Conservation (phyloP, 352 stramenopile genomes). For the Peronospora farinosa region DNA sequence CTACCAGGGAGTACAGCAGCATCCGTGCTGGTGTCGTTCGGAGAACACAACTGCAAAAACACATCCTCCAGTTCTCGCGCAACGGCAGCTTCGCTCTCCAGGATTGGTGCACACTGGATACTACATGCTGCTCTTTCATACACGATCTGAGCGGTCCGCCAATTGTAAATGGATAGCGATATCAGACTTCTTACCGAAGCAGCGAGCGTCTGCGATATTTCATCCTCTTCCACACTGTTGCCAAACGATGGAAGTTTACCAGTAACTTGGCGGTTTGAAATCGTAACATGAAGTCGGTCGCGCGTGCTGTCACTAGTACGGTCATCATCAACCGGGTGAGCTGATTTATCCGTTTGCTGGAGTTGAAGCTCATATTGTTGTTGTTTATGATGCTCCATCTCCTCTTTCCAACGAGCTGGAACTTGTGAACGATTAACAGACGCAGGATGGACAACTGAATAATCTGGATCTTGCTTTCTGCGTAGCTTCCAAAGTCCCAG, state of each 20-base stretch:
- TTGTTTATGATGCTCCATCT: constrained; percentile 27
- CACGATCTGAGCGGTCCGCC: constrained; percentile 51
- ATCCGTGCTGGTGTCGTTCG: constrained; percentile 12
- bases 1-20: constrained; percentile 5
- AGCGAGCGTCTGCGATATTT: constrained; percentile 50
- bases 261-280: constrained; percentile 25
- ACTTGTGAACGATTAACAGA: constrained; percentile 27
- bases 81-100: constrained; percentile 40
- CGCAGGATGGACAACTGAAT: constrained; percentile 38
- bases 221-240: constrained; percentile 60
- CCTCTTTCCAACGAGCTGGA: constrained; percentile 40
- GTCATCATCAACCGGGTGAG: constrained; percentile 24
- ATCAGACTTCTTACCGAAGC: constrained; percentile 50
- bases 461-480: constrained; percentile 44
- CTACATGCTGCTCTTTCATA: constrained; percentile 49
- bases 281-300: constrained; percentile 11
- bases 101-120: constrained; percentile 45
- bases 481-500: constrained; percentile 55
- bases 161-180: constrained; percentile 63
- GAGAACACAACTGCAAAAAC: constrained; percentile 49
- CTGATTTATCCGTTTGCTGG: constrained; percentile 23
- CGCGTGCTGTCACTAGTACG: constrained; percentile 10
- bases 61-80: constrained; percentile 48
- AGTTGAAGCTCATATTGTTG: constrained; percentile 26
- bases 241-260: constrained; percentile 40